These are phyloP conservation scores for Hyphodiscus hymeniophilus DNA, from an alignment of 495 filamentous ascomycete species.

Conservation along the genomic window DNA sequence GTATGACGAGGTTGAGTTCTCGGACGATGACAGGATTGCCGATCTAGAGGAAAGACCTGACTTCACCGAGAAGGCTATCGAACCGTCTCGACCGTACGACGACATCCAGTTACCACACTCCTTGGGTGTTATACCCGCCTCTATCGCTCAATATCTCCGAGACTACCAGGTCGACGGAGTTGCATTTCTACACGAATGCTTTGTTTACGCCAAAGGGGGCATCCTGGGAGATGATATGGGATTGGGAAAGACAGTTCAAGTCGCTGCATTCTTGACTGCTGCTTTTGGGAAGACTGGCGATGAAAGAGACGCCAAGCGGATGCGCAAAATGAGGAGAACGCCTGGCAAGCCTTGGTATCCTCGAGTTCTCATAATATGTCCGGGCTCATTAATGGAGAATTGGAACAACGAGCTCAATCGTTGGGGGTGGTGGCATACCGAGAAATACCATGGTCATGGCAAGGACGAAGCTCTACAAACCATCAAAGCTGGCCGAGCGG, in stretches of 20 bases:
- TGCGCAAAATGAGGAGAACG: conserved; percentile 68
- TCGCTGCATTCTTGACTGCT: conserved; percentile 86
- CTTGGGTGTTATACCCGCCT: conserved; percentile 76
- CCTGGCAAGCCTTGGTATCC: conserved; percentile 67
- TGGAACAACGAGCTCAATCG: conserved; percentile 78
- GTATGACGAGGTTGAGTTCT: conserved; percentile 78
- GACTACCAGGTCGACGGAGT: conserved; percentile 87
- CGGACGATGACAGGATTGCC: conserved; percentile 66
- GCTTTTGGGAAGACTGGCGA: conserved; percentile 95
- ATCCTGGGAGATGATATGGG: conserved; percentile 97
- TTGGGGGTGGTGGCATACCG: conserved; percentile 95
- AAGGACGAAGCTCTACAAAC: conserved; percentile 67
- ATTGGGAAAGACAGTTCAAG: conserved; percentile 92
- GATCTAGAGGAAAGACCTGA: conserved; percentile 59
- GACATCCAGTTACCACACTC: conserved; percentile 71
- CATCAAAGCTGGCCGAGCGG: conserved; percentile 65
- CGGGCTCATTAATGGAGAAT: conserved; percentile 79
- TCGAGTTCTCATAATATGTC: conserved; percentile 76
- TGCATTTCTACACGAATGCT: conserved; percentile 78
- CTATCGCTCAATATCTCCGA: conserved; percentile 86
- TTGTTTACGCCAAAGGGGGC: conserved; percentile 87
- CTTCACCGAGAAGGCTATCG: conserved; percentile 48
- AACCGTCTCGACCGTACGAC: conserved; percentile 57
- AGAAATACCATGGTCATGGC: conserved; percentile 67
- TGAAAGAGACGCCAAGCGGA: conserved; percentile 76